Evolutionary conservation across 1,284 basidiomycete genomes (phyloP).

Genomic region (Puccinia horiana): DNA sequence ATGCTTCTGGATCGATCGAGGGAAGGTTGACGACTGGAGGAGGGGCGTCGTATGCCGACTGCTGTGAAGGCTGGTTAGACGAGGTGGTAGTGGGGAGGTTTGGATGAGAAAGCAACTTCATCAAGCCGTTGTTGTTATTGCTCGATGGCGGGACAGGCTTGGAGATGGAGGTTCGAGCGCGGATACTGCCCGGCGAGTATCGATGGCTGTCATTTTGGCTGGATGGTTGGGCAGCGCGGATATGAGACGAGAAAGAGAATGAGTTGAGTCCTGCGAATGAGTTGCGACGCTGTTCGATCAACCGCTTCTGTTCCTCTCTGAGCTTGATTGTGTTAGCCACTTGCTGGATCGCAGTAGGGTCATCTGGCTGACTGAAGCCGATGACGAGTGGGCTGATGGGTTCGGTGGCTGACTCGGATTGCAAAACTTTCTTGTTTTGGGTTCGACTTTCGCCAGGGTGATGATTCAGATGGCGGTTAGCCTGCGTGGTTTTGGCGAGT

Average conservation of each 20-base stretch:
- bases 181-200: neutral
- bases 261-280: constrained; percentile 39
- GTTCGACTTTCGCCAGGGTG: neutral
- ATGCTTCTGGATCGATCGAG: constrained; percentile 17
- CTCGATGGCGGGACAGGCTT: neutral
- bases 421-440: neutral
- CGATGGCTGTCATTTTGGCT: neutral
- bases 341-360: constrained; percentile 29
- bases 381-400: constrained; percentile 40
- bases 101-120: constrained; percentile 12
- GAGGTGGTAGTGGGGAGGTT: neutral
- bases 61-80: neutral
- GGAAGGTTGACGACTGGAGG: constrained; percentile 29
- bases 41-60: constrained; percentile 14
- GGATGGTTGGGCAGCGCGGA: neutral
- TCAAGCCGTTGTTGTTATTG: neutral
- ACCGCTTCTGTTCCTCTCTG: constrained; percentile 41
- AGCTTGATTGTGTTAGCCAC: constrained; percentile 40
- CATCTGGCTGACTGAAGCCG: constrained; percentile 17
- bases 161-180: constrained; percentile 12
- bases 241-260: constrained; percentile 14
- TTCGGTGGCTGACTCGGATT: neutral
- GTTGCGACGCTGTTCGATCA: constrained; percentile 47
- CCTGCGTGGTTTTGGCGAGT: neutral
- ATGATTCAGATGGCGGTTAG: neutral